A percentile compares a stretch with the other conserved stretches of the same genome.
Evolutionary conservation across 306 rosid genomes (phyloP).

Genomic region (Geum urbanum): DNA sequence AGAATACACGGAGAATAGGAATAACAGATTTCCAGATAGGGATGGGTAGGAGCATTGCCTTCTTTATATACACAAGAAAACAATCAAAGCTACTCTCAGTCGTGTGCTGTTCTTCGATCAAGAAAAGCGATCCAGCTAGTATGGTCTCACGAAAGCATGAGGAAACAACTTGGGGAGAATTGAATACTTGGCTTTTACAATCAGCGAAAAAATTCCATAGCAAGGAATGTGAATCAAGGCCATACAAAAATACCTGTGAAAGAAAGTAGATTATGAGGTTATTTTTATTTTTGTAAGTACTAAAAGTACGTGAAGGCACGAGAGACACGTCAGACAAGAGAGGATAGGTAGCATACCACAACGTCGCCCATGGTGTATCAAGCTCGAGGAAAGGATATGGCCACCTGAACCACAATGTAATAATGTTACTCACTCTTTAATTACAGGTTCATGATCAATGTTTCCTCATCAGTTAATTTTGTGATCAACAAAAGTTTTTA

Average conservation of each 20-base stretch:
- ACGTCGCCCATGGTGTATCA: conserved; percentile 62
- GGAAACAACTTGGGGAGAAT: conserved; percentile 55
- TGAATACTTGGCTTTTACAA: conserved; percentile 49
- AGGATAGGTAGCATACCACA: conserved; percentile 49
- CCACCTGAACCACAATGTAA: conserved; percentile 41
- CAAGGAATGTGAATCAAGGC: conserved; percentile 71
- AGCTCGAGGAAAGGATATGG: conserved; percentile 91
- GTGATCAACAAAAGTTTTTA: not conserved
- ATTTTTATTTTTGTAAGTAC: not conserved
- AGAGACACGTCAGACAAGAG: not conserved
- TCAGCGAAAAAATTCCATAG: conserved; percentile 57
- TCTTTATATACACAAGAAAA: conserved; percentile 14
- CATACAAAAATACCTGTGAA: conserved; percentile 59
- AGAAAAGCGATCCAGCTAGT: conserved; percentile 24
- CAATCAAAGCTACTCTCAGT: conserved; percentile 1
- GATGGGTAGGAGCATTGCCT: conserved; percentile 13
- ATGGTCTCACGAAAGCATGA: conserved; percentile 34
- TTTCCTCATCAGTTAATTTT: not conserved
- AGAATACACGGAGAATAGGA: not conserved
- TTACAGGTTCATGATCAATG: not conserved
- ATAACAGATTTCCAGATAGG: conserved; percentile 4
- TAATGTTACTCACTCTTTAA: conserved; percentile 13
- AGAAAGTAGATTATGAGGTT: not conserved
- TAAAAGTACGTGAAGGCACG: not conserved
- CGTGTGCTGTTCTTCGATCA: not conserved